Evolutionary conservation across 441 rosid genomes (phyloP), one percentile per base, ranked within the genome.

Genomic region (Adansonia gregorii): DNA sequence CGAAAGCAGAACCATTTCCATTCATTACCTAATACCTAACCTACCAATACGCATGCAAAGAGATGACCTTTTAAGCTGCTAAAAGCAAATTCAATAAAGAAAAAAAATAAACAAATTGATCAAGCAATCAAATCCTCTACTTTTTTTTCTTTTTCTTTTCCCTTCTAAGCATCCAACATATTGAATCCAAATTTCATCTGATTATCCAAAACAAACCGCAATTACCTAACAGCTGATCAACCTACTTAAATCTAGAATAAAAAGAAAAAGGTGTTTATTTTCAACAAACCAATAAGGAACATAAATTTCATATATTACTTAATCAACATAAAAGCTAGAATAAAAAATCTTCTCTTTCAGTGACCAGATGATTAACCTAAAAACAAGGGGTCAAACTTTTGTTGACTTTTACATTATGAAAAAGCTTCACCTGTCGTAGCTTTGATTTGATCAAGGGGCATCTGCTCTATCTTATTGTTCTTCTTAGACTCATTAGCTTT

Each of bases 391-490:
- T 73, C 60, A 63, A 58, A 14, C 35, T 20, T 15, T 46, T 41
- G 8, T 56, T 7, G 35, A 15, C 35, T 27, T 27, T 27, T 27
- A 27, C 35, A 27, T 27, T 27, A 27, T 27, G 35, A 54, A 14
- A 52, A 35, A 39, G 6, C 12, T 35, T 66, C 8, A 89, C 95
- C 95, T 84, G 93, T 81, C 82, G 80, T 65, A 77, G 93, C 71
- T 35, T 78, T 79, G 82, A 78, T 78, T 75, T 81, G 87, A 80
- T 88, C 82, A 84, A 79, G 51, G 7, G 77, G 77, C 77, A 76
- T 85, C 75, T 86, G 81, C 65, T 79, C 84, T 76, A 76, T 84
- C 74, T 84, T 80, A 68, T 78, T 85, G 79, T 86, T 85, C 67
- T 75, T 87, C 79, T 86, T 88, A 51, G 80, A 55, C 68, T 84